These are phyloP conservation scores for Candida glucosophila DNA, from an alignment of 1,139 yeast genomes.

Conservation along the genomic window DNA sequence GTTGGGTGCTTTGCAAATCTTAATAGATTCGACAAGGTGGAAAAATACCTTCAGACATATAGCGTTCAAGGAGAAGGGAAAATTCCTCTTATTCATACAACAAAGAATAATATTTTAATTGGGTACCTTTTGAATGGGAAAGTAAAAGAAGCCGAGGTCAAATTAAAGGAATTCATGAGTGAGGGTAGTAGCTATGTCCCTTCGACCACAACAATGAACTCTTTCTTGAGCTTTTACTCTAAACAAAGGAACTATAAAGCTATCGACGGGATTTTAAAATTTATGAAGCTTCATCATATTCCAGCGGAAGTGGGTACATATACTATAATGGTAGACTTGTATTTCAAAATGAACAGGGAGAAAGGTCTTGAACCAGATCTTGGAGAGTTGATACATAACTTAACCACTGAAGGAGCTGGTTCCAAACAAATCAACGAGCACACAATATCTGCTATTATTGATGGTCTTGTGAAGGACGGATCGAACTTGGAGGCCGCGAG, in stretches of 20 bases:
- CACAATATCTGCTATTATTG: conserved; percentile 48
- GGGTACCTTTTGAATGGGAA: conserved; percentile 25
- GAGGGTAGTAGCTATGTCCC: conserved; percentile 24
- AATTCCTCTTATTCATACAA: conserved; percentile 18
- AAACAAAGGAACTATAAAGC: conserved; percentile 24
- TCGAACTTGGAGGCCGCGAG: conserved; percentile 47
- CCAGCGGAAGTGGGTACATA: conserved; percentile 59
- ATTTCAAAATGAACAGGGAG: conserved; percentile 39
- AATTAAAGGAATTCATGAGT: conserved; percentile 19
- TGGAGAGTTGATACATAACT: conserved; percentile 31
- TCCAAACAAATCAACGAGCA: conserved; percentile 31
- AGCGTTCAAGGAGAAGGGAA: conserved; percentile 10
- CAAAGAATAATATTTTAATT: conserved; percentile 28
- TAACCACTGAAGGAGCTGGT: conserved; percentile 29
- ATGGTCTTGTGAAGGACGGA: conserved; percentile 44
- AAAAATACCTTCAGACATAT: conserved; percentile 16
- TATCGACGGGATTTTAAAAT: conserved; percentile 29
- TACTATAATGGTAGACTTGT: conserved; percentile 51
- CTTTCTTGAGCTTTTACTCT: conserved; percentile 26
- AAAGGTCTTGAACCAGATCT: conserved; percentile 39
- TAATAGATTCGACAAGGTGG: conserved; percentile 24
- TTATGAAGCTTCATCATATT: conserved; percentile 32
- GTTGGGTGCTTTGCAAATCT: conserved; percentile 31
- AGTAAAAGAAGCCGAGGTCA: conserved; percentile 26
- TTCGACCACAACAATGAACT: conserved; percentile 25